Evolutionary conservation across 1,284 basidiomycete genomes (phyloP).

Genomic region (Moniliophthora roreri): DNA sequence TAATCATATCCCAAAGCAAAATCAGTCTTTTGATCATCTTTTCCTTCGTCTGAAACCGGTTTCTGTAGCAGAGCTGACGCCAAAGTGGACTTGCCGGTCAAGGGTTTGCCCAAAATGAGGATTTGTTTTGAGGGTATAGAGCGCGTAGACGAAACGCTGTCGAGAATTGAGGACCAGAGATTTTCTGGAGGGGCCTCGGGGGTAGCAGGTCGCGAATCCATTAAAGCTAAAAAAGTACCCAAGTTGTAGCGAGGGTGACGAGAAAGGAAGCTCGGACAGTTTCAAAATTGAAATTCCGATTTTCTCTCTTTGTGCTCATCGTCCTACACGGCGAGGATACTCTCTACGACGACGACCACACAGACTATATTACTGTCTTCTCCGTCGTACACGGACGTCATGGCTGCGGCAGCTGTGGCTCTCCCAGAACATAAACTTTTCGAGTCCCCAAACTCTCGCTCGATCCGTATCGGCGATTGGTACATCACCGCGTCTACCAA

Average conservation of each 20-base stretch:
- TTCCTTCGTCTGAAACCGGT: slow-evolving; percentile 50
- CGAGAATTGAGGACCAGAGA: slow-evolving; percentile 89
- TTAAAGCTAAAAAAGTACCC: not conserved
- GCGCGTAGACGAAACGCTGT: slow-evolving; percentile 83
- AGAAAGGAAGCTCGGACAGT: slow-evolving; percentile 3
- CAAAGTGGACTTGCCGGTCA: slow-evolving; percentile 76
- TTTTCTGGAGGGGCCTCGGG: slow-evolving; percentile 59
- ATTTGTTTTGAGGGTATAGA: slow-evolving; percentile 87
- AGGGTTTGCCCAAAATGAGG: slow-evolving; percentile 76
- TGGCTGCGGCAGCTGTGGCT: slow-evolving; percentile 41
- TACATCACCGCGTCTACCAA: slow-evolving; percentile 61
- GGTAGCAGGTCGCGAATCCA: slow-evolving; percentile 6
- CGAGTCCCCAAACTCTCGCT: slow-evolving; percentile 65
- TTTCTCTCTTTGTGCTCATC: not conserved
- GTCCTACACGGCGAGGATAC: not conserved
- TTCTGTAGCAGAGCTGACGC: slow-evolving; percentile 72
- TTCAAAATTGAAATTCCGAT: not conserved
- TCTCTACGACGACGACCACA: not conserved
- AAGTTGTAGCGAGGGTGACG: not conserved
- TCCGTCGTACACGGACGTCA: slow-evolving; percentile 13
- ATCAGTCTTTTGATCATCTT: slow-evolving; percentile 57
- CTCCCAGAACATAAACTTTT: slow-evolving; percentile 62
- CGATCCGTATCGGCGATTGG: slow-evolving; percentile 69
- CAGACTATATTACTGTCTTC: slow-evolving; percentile 1
- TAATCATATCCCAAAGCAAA: slow-evolving; percentile 89